These are phyloP conservation scores for Lactarius evosmus DNA, from an alignment of 768 basidiomycete genomes.

Conservation along the genomic window DNA sequence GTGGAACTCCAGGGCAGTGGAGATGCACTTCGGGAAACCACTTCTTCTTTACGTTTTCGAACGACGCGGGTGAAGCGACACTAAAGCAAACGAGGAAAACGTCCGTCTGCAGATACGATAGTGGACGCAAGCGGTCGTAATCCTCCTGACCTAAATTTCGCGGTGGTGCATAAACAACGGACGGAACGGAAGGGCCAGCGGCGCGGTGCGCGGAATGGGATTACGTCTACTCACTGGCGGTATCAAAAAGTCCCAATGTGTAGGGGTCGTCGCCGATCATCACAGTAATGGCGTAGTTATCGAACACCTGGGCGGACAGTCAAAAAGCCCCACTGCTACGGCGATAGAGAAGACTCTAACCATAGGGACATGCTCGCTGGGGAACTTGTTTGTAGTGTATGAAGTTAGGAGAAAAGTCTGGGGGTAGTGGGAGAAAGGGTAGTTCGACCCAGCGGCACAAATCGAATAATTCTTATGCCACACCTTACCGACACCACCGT, in stretches of 20 bases:
- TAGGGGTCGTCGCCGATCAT: slow-evolving; percentile 99
- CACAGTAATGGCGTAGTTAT: slow-evolving; percentile 99
- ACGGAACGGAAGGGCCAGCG: slow-evolving; percentile 1
- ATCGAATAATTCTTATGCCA: slow-evolving; percentile 33
- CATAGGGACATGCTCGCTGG: slow-evolving; percentile 98
- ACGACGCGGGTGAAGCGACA: slow-evolving; percentile 96
- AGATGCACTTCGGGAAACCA: slow-evolving; percentile 99
- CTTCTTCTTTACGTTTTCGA: slow-evolving; percentile 99
- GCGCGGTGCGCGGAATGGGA: background rate
- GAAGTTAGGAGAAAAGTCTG: slow-evolving; percentile 96
- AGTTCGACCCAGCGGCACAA: background rate
- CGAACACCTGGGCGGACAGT: slow-evolving; percentile 65
- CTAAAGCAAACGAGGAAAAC: slow-evolving; percentile 99
- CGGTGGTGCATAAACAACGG: slow-evolving; percentile 21
- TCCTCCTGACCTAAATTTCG: slow-evolving; percentile 85
- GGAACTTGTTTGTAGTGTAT: slow-evolving; percentile 97
- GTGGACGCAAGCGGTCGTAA: slow-evolving; percentile 97
- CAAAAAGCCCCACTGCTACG: slow-evolving; percentile 25
- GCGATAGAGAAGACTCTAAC: slow-evolving; percentile 49
- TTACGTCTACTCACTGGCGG: slow-evolving; percentile 74
- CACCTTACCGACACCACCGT: slow-evolving; percentile 98
- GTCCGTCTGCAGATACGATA: slow-evolving; percentile 99
- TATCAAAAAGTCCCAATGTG: slow-evolving; percentile 97
- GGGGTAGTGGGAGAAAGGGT: background rate
- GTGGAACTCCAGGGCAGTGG: slow-evolving; percentile 98